Evolutionary conservation across 108 stramenopile species (phyloP).

Genomic region (Cyclostephanos invisitatus): DNA sequence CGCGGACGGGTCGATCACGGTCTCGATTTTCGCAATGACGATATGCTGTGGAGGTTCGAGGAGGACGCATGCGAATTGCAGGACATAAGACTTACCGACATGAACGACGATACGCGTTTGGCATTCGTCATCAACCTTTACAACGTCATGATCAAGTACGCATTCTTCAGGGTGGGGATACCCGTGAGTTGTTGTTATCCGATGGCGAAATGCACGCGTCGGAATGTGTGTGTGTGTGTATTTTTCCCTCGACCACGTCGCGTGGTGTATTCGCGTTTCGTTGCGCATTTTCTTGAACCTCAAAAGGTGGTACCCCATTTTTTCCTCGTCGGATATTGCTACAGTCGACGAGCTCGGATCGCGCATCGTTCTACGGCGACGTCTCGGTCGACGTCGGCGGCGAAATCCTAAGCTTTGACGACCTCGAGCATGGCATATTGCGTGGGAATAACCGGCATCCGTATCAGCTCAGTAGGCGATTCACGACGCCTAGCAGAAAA

Average conservation of each 20-base stretch:
- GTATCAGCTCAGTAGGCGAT: conserved; percentile 29
- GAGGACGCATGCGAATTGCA: conserved; percentile 67
- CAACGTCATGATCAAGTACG: conserved; percentile 79
- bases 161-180: conserved; percentile 65
- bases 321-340: too few species aligned
- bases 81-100: conserved; percentile 33
- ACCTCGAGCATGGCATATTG: conserved; percentile 75
- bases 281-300: too few species aligned
- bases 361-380: conserved; percentile 42
- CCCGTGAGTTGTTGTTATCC: conserved; percentile 20
- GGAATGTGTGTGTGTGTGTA: not conserved
- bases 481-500: conserved; percentile 11
- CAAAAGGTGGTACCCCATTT: too few species aligned
- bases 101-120: conserved; percentile 34
- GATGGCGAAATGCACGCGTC: too few species aligned
- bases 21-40: conserved; percentile 19
- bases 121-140: conserved; percentile 76
- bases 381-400: conserved; percentile 56
- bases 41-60: conserved; percentile 52
- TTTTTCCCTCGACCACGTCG: too few species aligned
- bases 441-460: conserved; percentile 52
- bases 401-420: conserved; percentile 49
- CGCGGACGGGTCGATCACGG: conserved; percentile 32
- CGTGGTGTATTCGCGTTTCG: too few species aligned
- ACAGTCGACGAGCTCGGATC: conserved; percentile 11